phyloP scores from a whole-genome alignment of 306 rosid genomes.

The Dicorynia guianensis region DNA sequence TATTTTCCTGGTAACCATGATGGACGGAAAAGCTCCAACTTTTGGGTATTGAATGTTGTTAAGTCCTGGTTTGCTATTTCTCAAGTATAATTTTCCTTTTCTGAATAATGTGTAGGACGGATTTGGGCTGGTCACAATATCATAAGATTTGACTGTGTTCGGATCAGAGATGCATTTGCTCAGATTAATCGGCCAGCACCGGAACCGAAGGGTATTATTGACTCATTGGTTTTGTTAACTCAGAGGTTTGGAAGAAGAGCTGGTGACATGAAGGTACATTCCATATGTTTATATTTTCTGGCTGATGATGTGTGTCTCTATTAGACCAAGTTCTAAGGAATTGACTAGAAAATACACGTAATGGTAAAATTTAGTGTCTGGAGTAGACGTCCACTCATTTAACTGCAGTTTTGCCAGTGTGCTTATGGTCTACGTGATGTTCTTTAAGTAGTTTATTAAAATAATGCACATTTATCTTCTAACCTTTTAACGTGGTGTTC shows the following conservation, averaged over 20 bases:
- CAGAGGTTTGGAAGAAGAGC: conserved; percentile 94
- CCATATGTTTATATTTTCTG: neutral
- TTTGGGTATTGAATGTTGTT: neutral
- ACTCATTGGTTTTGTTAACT: conserved; percentile 83
- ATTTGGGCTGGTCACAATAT: conserved; percentile 99
- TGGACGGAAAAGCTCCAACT: neutral
- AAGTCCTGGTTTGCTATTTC: neutral
- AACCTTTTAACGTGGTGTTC: too few species aligned
- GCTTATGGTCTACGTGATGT: too few species aligned
- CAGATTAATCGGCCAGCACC: conserved; percentile 75
- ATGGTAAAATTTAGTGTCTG: too few species aligned
- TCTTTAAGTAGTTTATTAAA: too few species aligned
- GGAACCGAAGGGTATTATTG: conserved; percentile 86
- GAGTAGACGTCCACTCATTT: too few species aligned
- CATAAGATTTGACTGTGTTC: conserved; percentile 84
- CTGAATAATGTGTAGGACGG: conserved; percentile 63
- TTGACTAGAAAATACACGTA: neutral
- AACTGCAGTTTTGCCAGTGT: too few species aligned
- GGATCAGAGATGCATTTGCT: conserved; percentile 84
- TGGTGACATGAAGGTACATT: conserved; percentile 93
- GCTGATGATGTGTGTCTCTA: neutral
- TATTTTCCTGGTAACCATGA: neutral
- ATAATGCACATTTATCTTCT: too few species aligned
- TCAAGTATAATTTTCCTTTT: neutral
- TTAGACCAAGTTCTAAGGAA: neutral